These are phyloP conservation scores for Moricandia moricandioides DNA, from an alignment of 345 rosid species.

Conservation along the genomic window DNA sequence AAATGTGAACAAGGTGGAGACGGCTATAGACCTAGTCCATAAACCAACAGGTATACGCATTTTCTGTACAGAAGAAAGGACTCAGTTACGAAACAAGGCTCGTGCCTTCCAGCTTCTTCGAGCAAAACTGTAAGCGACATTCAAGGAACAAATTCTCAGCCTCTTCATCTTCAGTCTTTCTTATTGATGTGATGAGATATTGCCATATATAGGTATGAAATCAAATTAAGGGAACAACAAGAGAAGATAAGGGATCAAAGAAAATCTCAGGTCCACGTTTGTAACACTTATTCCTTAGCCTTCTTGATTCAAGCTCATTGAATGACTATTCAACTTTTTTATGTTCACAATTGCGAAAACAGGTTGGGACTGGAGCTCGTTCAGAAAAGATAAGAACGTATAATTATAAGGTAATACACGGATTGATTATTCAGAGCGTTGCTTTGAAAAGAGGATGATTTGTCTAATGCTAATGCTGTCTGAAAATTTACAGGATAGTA, in stretches of 20 bases:
- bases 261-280: slow-evolving; percentile 58
- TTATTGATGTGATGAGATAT: slow-evolving; percentile 15
- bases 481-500: slow-evolving; percentile 57
- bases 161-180: not conserved
- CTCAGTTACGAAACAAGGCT: slow-evolving; percentile 69
- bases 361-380: slow-evolving; percentile 97
- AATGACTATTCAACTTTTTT: not conserved
- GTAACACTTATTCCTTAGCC: not conserved
- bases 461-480: not conserved
- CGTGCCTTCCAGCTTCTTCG: slow-evolving; percentile 91
- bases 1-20: slow-evolving; percentile 98
- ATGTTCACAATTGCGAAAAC: slow-evolving; percentile 21
- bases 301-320: not conserved
- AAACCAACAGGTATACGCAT: slow-evolving; percentile 96
- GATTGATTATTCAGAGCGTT: not conserved
- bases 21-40: slow-evolving; percentile 89
- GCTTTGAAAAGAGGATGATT: not conserved
- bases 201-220: slow-evolving; percentile 70
- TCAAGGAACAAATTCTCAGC: slow-evolving; percentile 1
- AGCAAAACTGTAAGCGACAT: slow-evolving; percentile 74
- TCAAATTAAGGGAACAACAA: slow-evolving; percentile 88
- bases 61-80: slow-evolving; percentile 94
- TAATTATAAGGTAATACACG: slow-evolving; percentile 65
- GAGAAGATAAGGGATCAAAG: slow-evolving; percentile 69
- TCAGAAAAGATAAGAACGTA: slow-evolving; percentile 96